A percentile compares a stretch with the other conserved stretches of the same genome.
These are phyloP conservation scores for Filobasidium wieringae DNA, from an alignment of 768 basidiomycete species.

Conservation along the genomic window DNA sequence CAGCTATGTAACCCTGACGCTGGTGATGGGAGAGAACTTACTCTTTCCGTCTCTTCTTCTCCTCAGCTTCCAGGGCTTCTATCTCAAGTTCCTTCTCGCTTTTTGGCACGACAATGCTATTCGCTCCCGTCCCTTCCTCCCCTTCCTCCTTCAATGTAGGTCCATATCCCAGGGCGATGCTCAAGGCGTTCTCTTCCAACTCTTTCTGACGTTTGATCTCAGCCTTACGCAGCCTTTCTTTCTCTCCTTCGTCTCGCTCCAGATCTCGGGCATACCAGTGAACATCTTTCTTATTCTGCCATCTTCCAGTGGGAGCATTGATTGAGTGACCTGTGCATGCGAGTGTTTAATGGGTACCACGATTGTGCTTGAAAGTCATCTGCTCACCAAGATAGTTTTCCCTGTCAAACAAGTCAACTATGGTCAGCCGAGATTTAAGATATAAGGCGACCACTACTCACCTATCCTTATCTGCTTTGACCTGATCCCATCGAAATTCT, in stretches of 20 bases:
- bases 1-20: not conserved
- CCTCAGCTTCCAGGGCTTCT: constrained; percentile 31
- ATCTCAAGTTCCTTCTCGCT: constrained; percentile 29
- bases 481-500: constrained; percentile 34
- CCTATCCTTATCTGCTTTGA: constrained; percentile 30
- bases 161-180: constrained; percentile 53
- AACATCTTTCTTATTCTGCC: constrained; percentile 95
- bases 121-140: constrained; percentile 21
- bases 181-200: constrained; percentile 74
- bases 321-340: constrained; percentile 55
- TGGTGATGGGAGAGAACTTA: constrained; percentile 14
- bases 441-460: constrained; percentile 17
- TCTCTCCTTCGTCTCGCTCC: constrained; percentile 36
- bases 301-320: constrained; percentile 87
- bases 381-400: constrained; percentile 67
- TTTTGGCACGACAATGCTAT: constrained; percentile 21
- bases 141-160: constrained; percentile 10
- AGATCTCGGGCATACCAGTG: constrained; percentile 83
- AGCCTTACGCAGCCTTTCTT: constrained; percentile 42
- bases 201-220: constrained; percentile 77
- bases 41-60: constrained; percentile 32
- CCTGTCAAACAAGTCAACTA: not conserved
- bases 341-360: not conserved
- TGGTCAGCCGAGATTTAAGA: not conserved
- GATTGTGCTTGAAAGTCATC: not conserved